Percentiles rank a stretch among this genome's conserved stretches.
phyloP scores from a whole-genome alignment of 1,284 basidiomycete genomes.

The Ceratobasidium sp. region DNA sequence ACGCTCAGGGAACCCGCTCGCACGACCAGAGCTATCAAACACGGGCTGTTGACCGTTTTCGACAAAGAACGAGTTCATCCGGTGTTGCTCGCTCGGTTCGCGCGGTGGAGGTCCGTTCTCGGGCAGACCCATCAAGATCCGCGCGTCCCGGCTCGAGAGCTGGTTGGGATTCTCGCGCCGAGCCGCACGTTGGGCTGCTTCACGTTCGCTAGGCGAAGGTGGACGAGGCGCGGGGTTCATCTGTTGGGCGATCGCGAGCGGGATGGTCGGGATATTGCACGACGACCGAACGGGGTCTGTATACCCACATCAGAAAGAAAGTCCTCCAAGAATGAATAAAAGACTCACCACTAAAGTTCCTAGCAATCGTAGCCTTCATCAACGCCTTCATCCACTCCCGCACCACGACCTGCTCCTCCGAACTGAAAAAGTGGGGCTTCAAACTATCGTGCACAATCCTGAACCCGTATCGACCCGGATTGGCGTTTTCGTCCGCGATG shows the following conservation, averaged over 20 bases:
- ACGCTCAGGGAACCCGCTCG: slow-evolving; percentile 1
- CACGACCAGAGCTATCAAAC: slow-evolving; percentile 50
- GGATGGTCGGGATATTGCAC: slow-evolving; percentile 97
- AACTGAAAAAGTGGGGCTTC: slow-evolving; percentile 91
- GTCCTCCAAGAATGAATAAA: neutral
- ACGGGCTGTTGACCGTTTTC: slow-evolving; percentile 48
- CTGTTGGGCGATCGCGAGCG: slow-evolving; percentile 91
- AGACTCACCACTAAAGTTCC: slow-evolving; percentile 86
- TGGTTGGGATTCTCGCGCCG: slow-evolving; percentile 90
- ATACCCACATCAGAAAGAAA: neutral
- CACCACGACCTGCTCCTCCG: slow-evolving; percentile 83
- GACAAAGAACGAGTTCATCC: slow-evolving; percentile 37
- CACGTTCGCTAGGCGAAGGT: slow-evolving; percentile 89
- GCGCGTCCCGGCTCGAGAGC: slow-evolving; percentile 86
- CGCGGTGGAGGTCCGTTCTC: slow-evolving; percentile 24
- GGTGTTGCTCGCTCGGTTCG: slow-evolving; percentile 19
- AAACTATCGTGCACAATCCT: slow-evolving; percentile 90
- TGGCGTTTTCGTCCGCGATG: slow-evolving; percentile 89
- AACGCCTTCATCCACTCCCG: slow-evolving; percentile 99
- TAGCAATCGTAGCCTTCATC: slow-evolving; percentile 97
- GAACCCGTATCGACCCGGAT: slow-evolving; percentile 96
- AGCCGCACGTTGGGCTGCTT: slow-evolving; percentile 88
- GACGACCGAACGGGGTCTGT: slow-evolving; percentile 94
- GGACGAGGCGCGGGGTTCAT: slow-evolving; percentile 96
- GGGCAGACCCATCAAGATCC: slow-evolving; percentile 77